These are phyloP conservation scores for Fusarium mangiferae DNA, from an alignment of 2,329 filamentous ascomycete genomes.

Conservation along the genomic window DNA sequence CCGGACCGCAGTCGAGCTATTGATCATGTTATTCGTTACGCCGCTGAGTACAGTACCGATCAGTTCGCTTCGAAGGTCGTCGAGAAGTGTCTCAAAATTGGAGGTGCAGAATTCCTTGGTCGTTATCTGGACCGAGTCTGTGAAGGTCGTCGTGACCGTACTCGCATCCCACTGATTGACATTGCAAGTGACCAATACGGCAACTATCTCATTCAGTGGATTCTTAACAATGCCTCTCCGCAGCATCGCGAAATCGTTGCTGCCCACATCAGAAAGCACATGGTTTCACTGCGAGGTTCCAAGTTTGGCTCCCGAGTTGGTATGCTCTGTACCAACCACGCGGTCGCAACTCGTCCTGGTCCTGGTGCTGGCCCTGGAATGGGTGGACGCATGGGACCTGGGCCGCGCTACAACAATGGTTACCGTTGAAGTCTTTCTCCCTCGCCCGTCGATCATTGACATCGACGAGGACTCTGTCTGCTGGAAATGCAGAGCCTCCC, in stretches of 20 bases:
- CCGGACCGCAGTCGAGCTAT: slow-evolving; percentile 92
- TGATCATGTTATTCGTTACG: slow-evolving; percentile 93
- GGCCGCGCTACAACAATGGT: slow-evolving; percentile 65
- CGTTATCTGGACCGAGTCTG: slow-evolving; percentile 95
- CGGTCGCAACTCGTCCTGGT: slow-evolving; percentile 86
- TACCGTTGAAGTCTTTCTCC: slow-evolving; percentile 61
- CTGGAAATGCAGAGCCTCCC: slow-evolving; percentile 1
- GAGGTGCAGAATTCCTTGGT: slow-evolving; percentile 86
- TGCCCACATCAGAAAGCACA: slow-evolving; percentile 96
- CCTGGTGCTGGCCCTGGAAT: slow-evolving; percentile 79
- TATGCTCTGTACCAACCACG: slow-evolving; percentile 98
- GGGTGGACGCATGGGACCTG: slow-evolving; percentile 65
- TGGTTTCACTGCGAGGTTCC: slow-evolving; percentile 97
- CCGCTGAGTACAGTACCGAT: slow-evolving; percentile 97
- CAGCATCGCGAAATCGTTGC: slow-evolving; percentile 95
- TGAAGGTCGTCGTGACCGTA: slow-evolving; percentile 88
- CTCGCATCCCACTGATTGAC: slow-evolving; percentile 96
- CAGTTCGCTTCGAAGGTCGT: slow-evolving; percentile 99
- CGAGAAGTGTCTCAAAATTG: slow-evolving; percentile 98
- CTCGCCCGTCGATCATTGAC: background rate
- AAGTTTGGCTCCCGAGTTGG: slow-evolving; percentile 98
- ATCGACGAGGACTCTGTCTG: background rate
- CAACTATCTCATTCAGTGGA: slow-evolving; percentile 98
- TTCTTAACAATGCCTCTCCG: slow-evolving; percentile 85
- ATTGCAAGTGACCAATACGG: slow-evolving; percentile 99